Base-by-base conservation (phyloP, 306 rosid genomes). In the Inga leiocalycina region DNA sequence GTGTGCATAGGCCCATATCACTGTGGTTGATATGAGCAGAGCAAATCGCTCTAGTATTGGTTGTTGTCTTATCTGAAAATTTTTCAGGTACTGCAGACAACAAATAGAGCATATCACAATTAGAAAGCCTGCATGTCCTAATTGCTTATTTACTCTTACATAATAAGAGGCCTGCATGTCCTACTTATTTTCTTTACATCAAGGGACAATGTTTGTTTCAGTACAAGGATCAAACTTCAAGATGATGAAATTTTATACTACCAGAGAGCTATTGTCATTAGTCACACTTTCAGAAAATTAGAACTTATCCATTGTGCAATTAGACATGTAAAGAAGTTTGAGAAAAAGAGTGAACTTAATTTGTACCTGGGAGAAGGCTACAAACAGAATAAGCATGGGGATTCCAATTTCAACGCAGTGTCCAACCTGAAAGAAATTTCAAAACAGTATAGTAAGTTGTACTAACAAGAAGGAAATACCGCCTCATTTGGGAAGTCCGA, bases 1-100 rank as follows among this genome's bases (percentile, higher is more conserved):
- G 85, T 97, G 99, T 82, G 99, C 97, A 87, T 97, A 97, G 56
- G 99, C 97, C 99, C 99, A 97, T 83, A 94, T 89, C 83, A 97
- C 89, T 30, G 97, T 97, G 73, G 94, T 79, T 74, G 99, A 87
- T 84, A 97, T 94, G 22, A 97, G 88, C 67, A 97, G 91, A 70
- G 98, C 98, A 76, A 97, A 97, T 65, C 99, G 27, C 87, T 97
- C 99, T 24, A 97, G 88, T 56, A 94, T 81, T 16, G 97, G 98
- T 52, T 91, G 76, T 57, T 92, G 92, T 86, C 88, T 94, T 79
- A 84, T 80, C 75, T 92, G 91, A 81, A 97, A 97, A 57, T 89
- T 89, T 87, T 97, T 97, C 59, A 97, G 82, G 90, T 94, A 97
- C 99, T 94, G 95, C 79, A 62, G 54, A 79, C 74, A 59, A 39